Evolutionary conservation across 257 asterid genomes (phyloP).

Genomic region (Primulina huaijiensis): DNA sequence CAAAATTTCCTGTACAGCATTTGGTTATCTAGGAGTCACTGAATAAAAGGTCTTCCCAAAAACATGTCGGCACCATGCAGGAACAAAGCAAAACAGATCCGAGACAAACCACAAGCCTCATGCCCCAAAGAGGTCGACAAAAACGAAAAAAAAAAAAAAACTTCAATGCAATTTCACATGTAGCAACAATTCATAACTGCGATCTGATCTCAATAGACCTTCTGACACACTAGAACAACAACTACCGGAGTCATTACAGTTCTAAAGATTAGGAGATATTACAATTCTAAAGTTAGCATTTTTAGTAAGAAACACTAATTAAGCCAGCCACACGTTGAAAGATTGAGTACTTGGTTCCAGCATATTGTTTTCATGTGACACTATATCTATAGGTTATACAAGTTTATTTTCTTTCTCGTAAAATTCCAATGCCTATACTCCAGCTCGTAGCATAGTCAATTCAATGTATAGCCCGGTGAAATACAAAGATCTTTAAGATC

Average conservation of each 20-base stretch:
- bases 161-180: background rate
- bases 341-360: background rate
- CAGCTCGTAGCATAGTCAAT: background rate
- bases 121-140: background rate
- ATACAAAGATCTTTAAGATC: background rate
- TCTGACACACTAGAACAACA: background rate
- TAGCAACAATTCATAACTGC: background rate
- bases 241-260: background rate
- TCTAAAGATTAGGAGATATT: background rate
- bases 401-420: background rate
- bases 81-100: background rate
- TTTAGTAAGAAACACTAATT: background rate
- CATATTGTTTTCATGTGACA: too few relatives aligned
- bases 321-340: background rate
- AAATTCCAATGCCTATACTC: conserved; percentile 9
- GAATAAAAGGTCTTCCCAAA: background rate
- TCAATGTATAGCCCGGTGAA: background rate
- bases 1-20: background rate
- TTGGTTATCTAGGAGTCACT: conserved; percentile 7
- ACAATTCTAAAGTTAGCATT: background rate
- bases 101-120: background rate
- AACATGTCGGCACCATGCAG: conserved; percentile 6
- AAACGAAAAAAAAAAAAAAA: too few relatives aligned
- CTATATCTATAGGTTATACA: background rate
- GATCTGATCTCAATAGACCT: background rate